phyloP scores from a whole-genome alignment of 2,329 filamentous ascomycete species.

The Basipetospora chlamydospora region DNA sequence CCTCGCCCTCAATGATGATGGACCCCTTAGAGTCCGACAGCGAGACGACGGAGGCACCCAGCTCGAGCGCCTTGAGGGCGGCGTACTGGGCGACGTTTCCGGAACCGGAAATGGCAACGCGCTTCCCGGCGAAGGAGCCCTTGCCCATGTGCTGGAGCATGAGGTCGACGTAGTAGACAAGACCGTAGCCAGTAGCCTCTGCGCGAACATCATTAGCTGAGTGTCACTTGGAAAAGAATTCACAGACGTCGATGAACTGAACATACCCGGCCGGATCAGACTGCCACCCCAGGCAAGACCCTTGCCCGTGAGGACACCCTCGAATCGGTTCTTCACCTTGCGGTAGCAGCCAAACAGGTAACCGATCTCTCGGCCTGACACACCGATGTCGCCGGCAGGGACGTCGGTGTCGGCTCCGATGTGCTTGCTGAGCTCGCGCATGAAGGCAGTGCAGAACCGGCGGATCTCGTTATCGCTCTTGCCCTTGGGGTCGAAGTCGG shows the following conservation, averaged over 20 bases:
- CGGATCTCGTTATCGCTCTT: constrained; percentile 96
- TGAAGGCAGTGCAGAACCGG: constrained; percentile 91
- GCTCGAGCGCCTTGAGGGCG: constrained; percentile 89
- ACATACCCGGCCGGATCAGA: constrained; percentile 63
- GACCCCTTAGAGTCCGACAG: constrained; percentile 85
- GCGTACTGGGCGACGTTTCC: constrained; percentile 98
- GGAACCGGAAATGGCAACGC: constrained; percentile 87
- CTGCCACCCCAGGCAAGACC: constrained; percentile 83
- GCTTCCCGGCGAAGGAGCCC: constrained; percentile 79
- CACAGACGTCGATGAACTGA: too few species aligned
- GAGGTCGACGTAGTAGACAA: constrained; percentile 91
- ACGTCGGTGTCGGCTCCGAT: constrained; percentile 95
- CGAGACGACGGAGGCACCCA: constrained; percentile 82
- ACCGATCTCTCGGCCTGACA: constrained; percentile 81
- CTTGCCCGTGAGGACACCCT: constrained; percentile 94
- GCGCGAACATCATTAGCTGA: constrained; percentile 5
- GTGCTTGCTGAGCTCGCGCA: constrained; percentile 89
- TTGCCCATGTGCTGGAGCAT: constrained; percentile 88
- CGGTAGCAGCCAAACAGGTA: constrained; percentile 94
- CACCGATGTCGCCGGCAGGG: constrained; percentile 92
- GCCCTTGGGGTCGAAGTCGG: constrained; percentile 98
- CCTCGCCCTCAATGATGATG: constrained; percentile 57
- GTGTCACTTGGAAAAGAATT: too few species aligned
- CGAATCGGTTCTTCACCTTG: constrained; percentile 75
- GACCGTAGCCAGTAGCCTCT: constrained; percentile 92